Evolutionary conservation across 371 early-diverging fungal species (phyloP).

Genomic region (Mucor piriformis): DNA sequence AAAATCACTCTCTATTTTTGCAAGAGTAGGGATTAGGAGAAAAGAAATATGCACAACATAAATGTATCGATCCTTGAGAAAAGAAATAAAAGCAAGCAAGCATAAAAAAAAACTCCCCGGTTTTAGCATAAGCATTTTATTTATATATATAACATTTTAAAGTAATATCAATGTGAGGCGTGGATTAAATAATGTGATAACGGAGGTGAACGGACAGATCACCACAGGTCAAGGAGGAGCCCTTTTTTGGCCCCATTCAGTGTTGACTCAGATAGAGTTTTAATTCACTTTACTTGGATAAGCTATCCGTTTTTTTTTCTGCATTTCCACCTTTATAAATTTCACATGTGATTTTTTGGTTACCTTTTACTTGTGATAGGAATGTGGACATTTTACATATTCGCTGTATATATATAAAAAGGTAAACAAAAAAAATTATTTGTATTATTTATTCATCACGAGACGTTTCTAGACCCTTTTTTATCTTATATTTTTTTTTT

Average conservation of each 20-base stretch:
- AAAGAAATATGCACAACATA: slow-evolving; percentile 4
- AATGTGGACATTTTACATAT: slow-evolving; percentile 1
- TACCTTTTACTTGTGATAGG: neutral
- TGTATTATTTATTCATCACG: neutral
- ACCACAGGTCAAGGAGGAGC: slow-evolving; percentile 4
- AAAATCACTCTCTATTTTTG: neutral
- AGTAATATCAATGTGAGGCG: slow-evolving; percentile 7
- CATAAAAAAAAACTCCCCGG: neutral
- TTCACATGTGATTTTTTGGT: neutral
- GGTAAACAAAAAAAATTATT: neutral
- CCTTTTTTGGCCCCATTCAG: neutral
- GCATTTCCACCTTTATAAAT: neutral
- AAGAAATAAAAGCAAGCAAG: slow-evolving; percentile 1
- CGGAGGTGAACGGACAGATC: slow-evolving; percentile 33
- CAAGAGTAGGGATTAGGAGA: neutral
- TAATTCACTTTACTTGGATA: neutral
- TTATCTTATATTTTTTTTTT: too few species aligned
- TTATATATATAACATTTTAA: slow-evolving; percentile 16
- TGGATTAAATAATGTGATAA: slow-evolving; percentile 19
- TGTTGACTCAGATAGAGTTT: neutral
- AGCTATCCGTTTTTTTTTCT: neutral
- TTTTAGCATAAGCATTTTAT: neutral
- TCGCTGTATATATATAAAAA: neutral
- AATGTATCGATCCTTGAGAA: slow-evolving; percentile 14
- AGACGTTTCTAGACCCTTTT: neutral